Evolutionary conservation across 2,329 filamentous ascomycete genomes (phyloP), one percentile per base, ranked within the genome.

Genomic region (Penicillium sp.): DNA sequence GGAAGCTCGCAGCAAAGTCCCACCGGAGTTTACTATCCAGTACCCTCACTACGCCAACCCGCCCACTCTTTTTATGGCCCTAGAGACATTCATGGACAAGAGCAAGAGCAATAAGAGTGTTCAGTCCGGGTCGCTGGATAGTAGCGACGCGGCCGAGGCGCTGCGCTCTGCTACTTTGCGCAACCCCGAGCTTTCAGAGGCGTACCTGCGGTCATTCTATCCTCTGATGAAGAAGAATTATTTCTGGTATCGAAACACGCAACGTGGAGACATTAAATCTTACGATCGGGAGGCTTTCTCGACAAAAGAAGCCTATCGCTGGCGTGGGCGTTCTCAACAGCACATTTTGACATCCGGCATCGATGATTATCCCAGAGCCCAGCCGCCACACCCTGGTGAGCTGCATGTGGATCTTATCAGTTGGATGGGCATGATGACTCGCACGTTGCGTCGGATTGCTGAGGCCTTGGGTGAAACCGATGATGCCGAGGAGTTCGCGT

Each of bases 1-100:
- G 2, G 92, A 98, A 68, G 92, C 92, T 31, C 81, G 90, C 46
- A 95, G 84, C 74, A 96, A 95, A 66, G 92, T 98, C 2, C 92
- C 92, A 0, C 64, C 74, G 3, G 89, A 96, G 64, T 98, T 98
- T 62, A 89, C 94, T 55, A 77, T 88, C 10, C 92, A 96, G 59
- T 96, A 96, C 59, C 90, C 92, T 15, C 89, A 96, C 63, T 95
- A 95, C 56, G 92, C 92, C 35, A 98, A 98, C 64, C 92, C 92
- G 0, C 92, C 92, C 0, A 96, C 92, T 0, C 74, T 96, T 1
- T 95, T 95, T 67, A 80, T 96, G 58, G 81, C 92, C 43, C 73
- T 98, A 11, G 86, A 93, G 49, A 76, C 75, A 7, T 88, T 95
- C 57, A 78, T 94, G 56, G 82, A 87, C 59, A 89, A 85, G 60